Evolutionary conservation across 2,329 filamentous ascomycete genomes (phyloP), one percentile per base, ranked within the genome.

Genomic region (Ceratocystis huliohia): DNA sequence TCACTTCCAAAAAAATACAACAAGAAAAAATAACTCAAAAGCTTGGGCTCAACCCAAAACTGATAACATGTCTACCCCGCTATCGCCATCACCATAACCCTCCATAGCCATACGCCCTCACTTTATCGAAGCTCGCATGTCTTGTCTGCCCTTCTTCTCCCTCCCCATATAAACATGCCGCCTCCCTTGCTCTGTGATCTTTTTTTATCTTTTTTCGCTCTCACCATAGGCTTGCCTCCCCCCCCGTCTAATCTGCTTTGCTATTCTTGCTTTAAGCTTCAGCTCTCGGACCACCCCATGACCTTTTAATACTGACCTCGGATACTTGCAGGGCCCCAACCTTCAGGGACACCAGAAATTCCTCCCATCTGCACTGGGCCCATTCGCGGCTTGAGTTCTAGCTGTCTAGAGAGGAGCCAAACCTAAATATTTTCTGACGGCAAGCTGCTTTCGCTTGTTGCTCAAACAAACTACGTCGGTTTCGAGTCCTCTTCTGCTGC

Each of bases 171-270:
- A 20, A 57, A 57, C 53, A 30, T 57, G 4, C 53, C 53, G 10
- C 5, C 22, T 61, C 44, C 25, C 63, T 59, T 67, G 15, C 48
- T 37, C 41, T 45, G 6, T 63, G 37, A 20, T 69, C 57, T 68
- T 61, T 37, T 48, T 66, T 67, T 66, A 33, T 48, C 53, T n/a
- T 64, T 64, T 45, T 50, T 50, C 25, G 50, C 65, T 17, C 22
- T 63, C 46, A 37, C 28, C 63, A 20, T 62, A 37, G n/a, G 25
- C 10, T 22, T 63, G 28, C 15, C 17, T 33, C 37, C 37, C 33
- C 33, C 53, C 25, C 53, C 28, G 53, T 59, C 53, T 30, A 59
- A 59, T 59, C 53, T 59, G 5, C 53, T 59, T 59, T 25, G 53
- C 28, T 30, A 30, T 59, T 59, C 13, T n/a, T 59, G 53, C 41